Conservation (phyloP, 176 grass and related monocot genomes). For the Puya raimondii region DNA sequence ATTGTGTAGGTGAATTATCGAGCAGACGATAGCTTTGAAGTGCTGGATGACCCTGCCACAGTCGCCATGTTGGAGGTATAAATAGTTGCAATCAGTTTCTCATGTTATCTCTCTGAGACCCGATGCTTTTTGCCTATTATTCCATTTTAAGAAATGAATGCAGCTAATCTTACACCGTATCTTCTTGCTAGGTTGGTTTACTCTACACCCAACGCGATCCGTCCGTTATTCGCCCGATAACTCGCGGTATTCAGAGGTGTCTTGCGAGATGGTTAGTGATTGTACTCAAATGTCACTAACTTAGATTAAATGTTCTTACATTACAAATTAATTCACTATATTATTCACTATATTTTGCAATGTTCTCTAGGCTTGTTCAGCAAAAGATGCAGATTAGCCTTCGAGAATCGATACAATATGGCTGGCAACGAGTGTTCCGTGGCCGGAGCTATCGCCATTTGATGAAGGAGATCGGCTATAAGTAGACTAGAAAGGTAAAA, state of each 20-base stretch:
- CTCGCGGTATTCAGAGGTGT: slow-evolving; percentile 76
- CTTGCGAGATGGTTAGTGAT: slow-evolving; percentile 76
- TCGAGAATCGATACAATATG: slow-evolving; percentile 48
- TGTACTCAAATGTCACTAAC: slow-evolving; percentile 5
- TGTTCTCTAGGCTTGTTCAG: slow-evolving; percentile 66
- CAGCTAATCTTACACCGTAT: slow-evolving; percentile 5
- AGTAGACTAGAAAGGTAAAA: slow-evolving; percentile 32
- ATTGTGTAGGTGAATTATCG: slow-evolving; percentile 78
- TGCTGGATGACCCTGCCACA: slow-evolving; percentile 86
- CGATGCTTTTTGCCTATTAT: not conserved
- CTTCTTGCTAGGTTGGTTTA: slow-evolving; percentile 68
- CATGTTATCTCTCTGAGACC: not conserved
- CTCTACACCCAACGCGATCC: slow-evolving; percentile 89
- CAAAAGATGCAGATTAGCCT: slow-evolving; percentile 66
- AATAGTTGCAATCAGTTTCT: not conserved
- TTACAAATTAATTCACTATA: slow-evolving; percentile 8
- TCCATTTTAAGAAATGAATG: slow-evolving; percentile 3
- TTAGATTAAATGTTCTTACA: not conserved
- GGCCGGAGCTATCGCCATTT: slow-evolving; percentile 87
- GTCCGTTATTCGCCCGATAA: slow-evolving; percentile 74
- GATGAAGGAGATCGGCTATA: slow-evolving; percentile 89
- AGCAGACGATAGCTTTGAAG: slow-evolving; percentile 76
- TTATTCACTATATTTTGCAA: not conserved
- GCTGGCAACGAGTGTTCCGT: slow-evolving; percentile 68
- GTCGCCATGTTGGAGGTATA: slow-evolving; percentile 77